phyloP scores from a whole-genome alignment of 164 flowering plant species.

The Nymphaea colorata region DNA sequence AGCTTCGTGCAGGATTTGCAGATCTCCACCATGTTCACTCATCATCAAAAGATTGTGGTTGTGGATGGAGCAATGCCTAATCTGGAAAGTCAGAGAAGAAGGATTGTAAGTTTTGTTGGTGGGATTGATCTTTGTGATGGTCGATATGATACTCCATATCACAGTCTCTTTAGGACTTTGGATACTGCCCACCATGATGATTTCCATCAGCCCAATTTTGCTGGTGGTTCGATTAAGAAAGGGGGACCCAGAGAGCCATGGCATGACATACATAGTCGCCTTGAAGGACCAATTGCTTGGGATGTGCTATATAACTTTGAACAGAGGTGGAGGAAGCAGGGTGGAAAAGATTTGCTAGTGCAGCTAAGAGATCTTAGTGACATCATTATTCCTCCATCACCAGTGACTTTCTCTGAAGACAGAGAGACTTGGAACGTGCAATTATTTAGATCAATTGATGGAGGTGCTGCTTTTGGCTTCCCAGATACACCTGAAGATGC shows the following conservation, averaged over 20 bases:
- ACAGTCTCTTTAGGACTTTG: conserved; percentile 54
- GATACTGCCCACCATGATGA: conserved; percentile 47
- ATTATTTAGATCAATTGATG: conserved; percentile 67
- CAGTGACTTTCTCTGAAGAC: conserved; percentile 37
- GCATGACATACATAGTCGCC: conserved; percentile 66
- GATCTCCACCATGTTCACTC: conserved; percentile 69
- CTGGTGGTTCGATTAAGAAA: conserved; percentile 38
- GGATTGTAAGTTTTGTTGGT: conserved; percentile 65
- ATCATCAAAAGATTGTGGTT: conserved; percentile 65
- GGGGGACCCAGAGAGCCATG: conserved; percentile 88
- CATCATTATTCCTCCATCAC: conserved; percentile 45
- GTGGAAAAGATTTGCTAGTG: conserved; percentile 38
- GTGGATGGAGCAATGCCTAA: conserved; percentile 44
- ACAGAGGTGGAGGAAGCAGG: conserved; percentile 78
- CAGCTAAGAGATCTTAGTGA: conserved; percentile 25
- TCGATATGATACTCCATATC: conserved; percentile 59
- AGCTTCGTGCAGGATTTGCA: conserved; percentile 51
- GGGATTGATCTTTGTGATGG: conserved; percentile 79
- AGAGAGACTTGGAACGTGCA: conserved; percentile 69
- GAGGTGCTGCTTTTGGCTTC: conserved; percentile 69
- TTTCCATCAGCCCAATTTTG: conserved; percentile 64
- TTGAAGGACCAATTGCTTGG: conserved; percentile 79
- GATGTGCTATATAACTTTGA: conserved; percentile 70
- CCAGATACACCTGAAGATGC: conserved; percentile 56
- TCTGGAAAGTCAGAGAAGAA: conserved; percentile 24